phyloP scores from a whole-genome alignment of 202 grass and related monocot species.

The Eragrostis tef region DNA sequence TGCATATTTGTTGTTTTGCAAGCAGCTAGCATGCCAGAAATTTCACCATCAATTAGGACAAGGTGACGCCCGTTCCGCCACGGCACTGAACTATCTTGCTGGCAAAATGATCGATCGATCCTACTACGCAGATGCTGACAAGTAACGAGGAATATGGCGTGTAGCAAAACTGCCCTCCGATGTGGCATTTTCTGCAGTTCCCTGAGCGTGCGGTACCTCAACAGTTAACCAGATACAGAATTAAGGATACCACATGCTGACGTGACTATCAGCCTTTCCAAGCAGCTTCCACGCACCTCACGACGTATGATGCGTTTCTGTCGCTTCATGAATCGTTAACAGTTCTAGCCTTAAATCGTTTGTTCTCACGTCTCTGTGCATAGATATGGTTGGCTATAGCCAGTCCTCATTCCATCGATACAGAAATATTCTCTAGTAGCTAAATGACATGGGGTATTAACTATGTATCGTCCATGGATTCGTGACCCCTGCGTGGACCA shows the following conservation, averaged over 20 bases:
- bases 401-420: background rate
- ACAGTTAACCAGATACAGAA: background rate
- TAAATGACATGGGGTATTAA: background rate
- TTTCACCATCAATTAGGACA: background rate
- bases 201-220: background rate
- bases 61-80: background rate
- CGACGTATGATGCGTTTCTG: too few relatives aligned
- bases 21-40: background rate
- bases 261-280: background rate
- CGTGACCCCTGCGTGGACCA: background rate
- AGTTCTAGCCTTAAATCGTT: background rate
- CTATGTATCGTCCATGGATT: background rate
- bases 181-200: background rate
- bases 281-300: background rate
- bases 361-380: constrained; percentile 1
- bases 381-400: background rate
- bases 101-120: background rate
- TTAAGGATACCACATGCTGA: background rate
- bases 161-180: too few relatives aligned
- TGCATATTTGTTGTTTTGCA: background rate
- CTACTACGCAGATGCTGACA: too few relatives aligned
- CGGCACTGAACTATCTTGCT: background rate
- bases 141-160: too few relatives aligned
- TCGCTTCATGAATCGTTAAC: background rate
- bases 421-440: background rate